These are phyloP conservation scores for Cryptosporidium xiaoi DNA, from an alignment of 169 alveolate genomes.

Conservation along the genomic window DNA sequence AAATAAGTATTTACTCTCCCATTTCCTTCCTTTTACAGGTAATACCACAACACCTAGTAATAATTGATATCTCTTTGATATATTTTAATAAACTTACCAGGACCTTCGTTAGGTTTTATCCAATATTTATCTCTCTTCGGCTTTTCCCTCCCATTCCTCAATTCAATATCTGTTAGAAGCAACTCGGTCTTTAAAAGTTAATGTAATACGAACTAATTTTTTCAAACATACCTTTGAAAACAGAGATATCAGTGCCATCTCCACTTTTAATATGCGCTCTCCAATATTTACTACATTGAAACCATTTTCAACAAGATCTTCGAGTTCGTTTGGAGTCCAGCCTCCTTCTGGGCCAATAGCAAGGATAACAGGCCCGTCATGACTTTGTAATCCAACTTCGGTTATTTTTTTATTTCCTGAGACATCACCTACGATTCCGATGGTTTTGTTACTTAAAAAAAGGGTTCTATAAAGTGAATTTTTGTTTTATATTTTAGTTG, in stretches of 20 bases:
- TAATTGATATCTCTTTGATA: not conserved
- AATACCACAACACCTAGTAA: slow-evolving; percentile 31
- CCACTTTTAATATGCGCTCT: slow-evolving; percentile 44
- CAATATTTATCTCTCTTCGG: slow-evolving; percentile 53
- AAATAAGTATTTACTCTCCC: slow-evolving; percentile 18
- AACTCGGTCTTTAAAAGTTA: slow-evolving; percentile 27
- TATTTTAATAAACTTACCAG: slow-evolving; percentile 19
- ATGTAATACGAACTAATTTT: not conserved
- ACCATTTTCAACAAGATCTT: slow-evolving; percentile 27
- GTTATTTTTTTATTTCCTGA: slow-evolving; percentile 19
- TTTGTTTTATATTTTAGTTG: not conserved
- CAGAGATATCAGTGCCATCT: slow-evolving; percentile 46
- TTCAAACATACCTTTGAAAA: slow-evolving; percentile 43
- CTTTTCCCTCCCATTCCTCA: slow-evolving; percentile 2
- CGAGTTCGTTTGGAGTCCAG: slow-evolving; percentile 80
- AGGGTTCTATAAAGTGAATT: not conserved
- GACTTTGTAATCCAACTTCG: slow-evolving; percentile 57
- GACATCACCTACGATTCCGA: slow-evolving; percentile 64
- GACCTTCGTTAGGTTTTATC: slow-evolving; percentile 7
- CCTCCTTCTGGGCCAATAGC: slow-evolving; percentile 87
- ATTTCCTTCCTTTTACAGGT: slow-evolving; percentile 45
- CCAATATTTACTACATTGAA: slow-evolving; percentile 36
- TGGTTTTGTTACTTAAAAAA: slow-evolving; percentile 17
- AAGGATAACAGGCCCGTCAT: slow-evolving; percentile 79
- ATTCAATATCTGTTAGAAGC: slow-evolving; percentile 29